Conservation (phyloP, 805 yeast genomes). For the Barnettozyma populi region DNA sequence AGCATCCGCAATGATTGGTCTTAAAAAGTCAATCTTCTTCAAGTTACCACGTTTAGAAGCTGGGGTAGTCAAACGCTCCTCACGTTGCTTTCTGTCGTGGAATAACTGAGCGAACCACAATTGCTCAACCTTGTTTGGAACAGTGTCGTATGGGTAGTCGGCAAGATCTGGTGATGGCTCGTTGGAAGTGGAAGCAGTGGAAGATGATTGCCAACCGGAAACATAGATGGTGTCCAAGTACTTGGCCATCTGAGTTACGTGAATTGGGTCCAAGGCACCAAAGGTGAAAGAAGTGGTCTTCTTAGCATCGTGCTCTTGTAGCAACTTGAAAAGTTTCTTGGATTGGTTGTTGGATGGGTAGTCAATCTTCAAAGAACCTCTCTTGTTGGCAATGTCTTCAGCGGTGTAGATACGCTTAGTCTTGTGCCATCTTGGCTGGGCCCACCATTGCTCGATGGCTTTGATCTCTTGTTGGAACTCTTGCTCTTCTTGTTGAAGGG, state of each 20-base stretch:
- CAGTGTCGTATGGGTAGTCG: slow-evolving; percentile 98
- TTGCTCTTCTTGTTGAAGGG: slow-evolving; percentile 19
- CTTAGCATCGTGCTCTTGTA: slow-evolving; percentile 65
- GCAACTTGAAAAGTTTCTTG: slow-evolving; percentile 67
- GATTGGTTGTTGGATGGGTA: slow-evolving; percentile 80
- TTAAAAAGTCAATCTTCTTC: slow-evolving; percentile 76
- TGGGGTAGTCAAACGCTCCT: slow-evolving; percentile 48
- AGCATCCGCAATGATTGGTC: slow-evolving; percentile 96
- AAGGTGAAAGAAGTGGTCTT: slow-evolving; percentile 82
- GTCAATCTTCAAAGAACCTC: slow-evolving; percentile 69
- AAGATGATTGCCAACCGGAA: slow-evolving; percentile 98
- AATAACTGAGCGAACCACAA: slow-evolving; percentile 93
- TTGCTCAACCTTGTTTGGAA: slow-evolving; percentile 97
- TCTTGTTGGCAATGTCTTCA: slow-evolving; percentile 82
- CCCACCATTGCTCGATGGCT: slow-evolving; percentile 86
- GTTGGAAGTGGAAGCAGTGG: slow-evolving; percentile 94
- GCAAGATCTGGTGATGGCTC: slow-evolving; percentile 99
- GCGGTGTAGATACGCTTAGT: slow-evolving; percentile 87
- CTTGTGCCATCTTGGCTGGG: slow-evolving; percentile 83
- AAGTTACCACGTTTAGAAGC: slow-evolving; percentile 62
- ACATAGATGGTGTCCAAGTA: slow-evolving; percentile 89
- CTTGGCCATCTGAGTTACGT: slow-evolving; percentile 94
- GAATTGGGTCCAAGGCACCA: slow-evolving; percentile 95
- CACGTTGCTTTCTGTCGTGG: slow-evolving; percentile 95
- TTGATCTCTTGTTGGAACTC: slow-evolving; percentile 46